Percentiles rank a stretch among this genome's conserved stretches.
phyloP scores from a whole-genome alignment of 176 grass and related monocot genomes.

The Aegilops speltoides region DNA sequence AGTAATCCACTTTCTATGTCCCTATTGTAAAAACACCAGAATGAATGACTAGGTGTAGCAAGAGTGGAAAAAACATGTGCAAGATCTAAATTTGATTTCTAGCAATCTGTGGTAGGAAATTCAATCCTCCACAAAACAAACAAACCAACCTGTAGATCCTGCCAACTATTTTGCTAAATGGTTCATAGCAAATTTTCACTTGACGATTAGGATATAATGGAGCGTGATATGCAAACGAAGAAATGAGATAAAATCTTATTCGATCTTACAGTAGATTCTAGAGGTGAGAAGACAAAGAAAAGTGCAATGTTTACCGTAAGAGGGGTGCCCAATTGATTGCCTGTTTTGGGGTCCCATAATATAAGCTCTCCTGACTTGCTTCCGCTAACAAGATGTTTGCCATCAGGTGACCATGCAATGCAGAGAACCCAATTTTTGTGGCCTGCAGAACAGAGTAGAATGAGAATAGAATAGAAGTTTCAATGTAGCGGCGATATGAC shows the following conservation, averaged over 20 bases:
- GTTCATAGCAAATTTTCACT: not conserved
- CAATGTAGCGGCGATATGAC: not conserved
- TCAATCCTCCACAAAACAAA: not conserved
- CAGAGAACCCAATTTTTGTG: slow-evolving; percentile 99
- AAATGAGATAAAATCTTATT: not conserved
- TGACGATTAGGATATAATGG: not conserved
- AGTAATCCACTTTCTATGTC: slow-evolving; percentile 97
- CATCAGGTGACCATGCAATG: slow-evolving; percentile 95
- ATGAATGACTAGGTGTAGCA: not conserved
- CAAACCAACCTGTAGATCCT: too few species aligned
- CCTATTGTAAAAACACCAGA: slow-evolving; percentile 37
- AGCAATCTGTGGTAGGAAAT: not conserved
- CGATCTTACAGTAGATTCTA: not conserved
- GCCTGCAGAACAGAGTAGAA: slow-evolving; percentile 29
- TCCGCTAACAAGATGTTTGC: slow-evolving; percentile 89
- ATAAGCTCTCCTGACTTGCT: slow-evolving; percentile 93
- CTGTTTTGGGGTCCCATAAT: slow-evolving; percentile 89
- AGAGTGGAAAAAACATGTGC: not conserved
- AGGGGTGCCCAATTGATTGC: slow-evolving; percentile 72
- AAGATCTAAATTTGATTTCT: slow-evolving; percentile 4
- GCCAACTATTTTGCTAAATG: not conserved
- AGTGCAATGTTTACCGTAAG: not conserved
- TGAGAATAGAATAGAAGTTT: not conserved
- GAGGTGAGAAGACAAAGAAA: not conserved
- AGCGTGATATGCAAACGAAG: not conserved